Evolutionary conservation across 148 eudicot genomes (phyloP).

Genomic region (Fagopyrum esculentum): DNA sequence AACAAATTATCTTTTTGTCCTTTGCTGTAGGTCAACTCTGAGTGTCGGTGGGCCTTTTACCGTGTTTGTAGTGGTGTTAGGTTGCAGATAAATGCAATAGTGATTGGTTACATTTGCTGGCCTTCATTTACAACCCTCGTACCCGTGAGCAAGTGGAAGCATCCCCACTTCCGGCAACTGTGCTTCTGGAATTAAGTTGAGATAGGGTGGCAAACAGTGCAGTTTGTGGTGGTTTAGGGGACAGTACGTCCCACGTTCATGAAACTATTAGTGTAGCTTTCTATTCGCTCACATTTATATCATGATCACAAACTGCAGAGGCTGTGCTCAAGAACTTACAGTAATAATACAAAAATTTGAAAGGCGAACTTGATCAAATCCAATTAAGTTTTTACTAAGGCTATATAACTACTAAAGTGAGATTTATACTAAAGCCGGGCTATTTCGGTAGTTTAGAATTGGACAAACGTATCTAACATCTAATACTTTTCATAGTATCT

Average conservation of each 20-base stretch:
- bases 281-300: neutral
- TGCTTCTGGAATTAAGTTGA: neutral
- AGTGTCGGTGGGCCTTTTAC: neutral
- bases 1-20: neutral
- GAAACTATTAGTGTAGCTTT: neutral
- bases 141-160: neutral
- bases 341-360: neutral
- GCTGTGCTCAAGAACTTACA: neutral
- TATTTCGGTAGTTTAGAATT: too few species aligned
- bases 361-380: neutral
- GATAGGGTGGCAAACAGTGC: neutral
- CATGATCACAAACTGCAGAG: neutral
- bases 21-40: neutral
- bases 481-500: too few species aligned
- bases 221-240: conserved; percentile 7
- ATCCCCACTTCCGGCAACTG: neutral
- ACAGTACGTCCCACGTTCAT: neutral
- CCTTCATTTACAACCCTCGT: neutral
- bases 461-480: too few species aligned
- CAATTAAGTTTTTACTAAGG: neutral
- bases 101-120: neutral
- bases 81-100: conserved; percentile 8
- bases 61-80: conserved; percentile 4
- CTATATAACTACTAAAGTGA: too few species aligned
- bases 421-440: too few species aligned